These are phyloP conservation scores for Calocybe indica DNA, from an alignment of 768 basidiomycete species.

Conservation along the genomic window DNA sequence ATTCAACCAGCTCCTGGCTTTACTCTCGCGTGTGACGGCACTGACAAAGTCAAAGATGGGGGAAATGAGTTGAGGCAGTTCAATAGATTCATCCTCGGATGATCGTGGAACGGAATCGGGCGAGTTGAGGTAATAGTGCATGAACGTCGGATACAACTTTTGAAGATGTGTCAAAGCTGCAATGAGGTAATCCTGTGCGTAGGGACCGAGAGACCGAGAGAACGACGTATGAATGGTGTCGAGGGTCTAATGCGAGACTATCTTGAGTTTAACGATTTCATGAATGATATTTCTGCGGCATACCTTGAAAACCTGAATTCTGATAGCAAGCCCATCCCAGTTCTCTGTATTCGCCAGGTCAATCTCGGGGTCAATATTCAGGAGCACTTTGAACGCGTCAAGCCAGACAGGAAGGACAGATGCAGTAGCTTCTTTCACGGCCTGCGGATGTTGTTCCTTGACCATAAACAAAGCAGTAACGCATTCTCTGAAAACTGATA, in stretches of 20 bases:
- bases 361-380: conserved; percentile 53
- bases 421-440: conserved; percentile 76
- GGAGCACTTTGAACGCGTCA: conserved; percentile 78
- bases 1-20: conserved; percentile 60
- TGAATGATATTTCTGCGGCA: conserved; percentile 6
- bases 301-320: conserved; percentile 85
- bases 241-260: conserved; percentile 49
- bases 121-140: conserved; percentile 53
- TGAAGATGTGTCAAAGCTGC: conserved; percentile 56
- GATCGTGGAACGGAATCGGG: conserved; percentile 52
- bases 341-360: conserved; percentile 54
- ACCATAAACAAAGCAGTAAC: conserved; percentile 90
- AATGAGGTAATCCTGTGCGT: conserved; percentile 56
- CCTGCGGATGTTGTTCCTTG: conserved; percentile 84
- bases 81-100: conserved; percentile 71
- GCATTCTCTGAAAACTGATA: conserved; percentile 89
- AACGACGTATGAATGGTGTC: conserved; percentile 79
- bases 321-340: conserved; percentile 81
- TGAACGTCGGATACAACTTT: conserved; percentile 52
- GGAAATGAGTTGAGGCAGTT: conserved; percentile 71
- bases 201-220: conserved; percentile 60
- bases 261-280: background rate
- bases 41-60: conserved; percentile 79
- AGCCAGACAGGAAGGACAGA: conserved; percentile 87
- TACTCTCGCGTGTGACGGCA: conserved; percentile 57